These are phyloP conservation scores for Malassezia yamatoensis DNA, from an alignment of 1,284 basidiomycete species.

Conservation along the genomic window DNA sequence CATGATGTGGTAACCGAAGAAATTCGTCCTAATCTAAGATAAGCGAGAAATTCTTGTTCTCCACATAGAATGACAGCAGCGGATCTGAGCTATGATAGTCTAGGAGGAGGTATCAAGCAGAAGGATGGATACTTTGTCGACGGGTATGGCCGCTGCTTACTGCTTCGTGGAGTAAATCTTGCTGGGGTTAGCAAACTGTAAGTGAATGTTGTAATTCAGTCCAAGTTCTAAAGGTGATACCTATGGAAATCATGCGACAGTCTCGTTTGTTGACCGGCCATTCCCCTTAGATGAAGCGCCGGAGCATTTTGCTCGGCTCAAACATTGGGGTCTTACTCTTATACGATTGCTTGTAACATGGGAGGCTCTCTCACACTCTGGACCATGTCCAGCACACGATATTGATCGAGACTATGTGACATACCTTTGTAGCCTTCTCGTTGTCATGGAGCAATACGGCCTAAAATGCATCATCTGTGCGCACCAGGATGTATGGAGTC, in stretches of 20 bases:
- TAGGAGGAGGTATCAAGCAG: constrained; percentile 22
- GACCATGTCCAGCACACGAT: constrained; percentile 38
- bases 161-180: constrained; percentile 48
- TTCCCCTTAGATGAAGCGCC: constrained; percentile 25
- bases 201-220: constrained; percentile 4
- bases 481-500: constrained; percentile 70
- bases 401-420: constrained; percentile 74
- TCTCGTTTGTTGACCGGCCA: constrained; percentile 15
- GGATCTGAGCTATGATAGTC: constrained; percentile 24
- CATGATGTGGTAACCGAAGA: too few relatives aligned
- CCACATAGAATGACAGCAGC: constrained; percentile 17
- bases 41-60: neutral
- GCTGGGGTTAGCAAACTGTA: constrained; percentile 49
- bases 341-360: constrained; percentile 70
- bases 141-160: constrained; percentile 36
- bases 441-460: constrained; percentile 68
- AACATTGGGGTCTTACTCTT: constrained; percentile 48
- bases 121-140: constrained; percentile 40
- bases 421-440: constrained; percentile 66
- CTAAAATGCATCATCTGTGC: constrained; percentile 65
- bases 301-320: constrained; percentile 41
- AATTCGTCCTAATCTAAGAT: too few relatives aligned
- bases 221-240: constrained; percentile 16
- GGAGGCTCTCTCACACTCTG: constrained; percentile 88
- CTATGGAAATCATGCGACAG: constrained; percentile 25